Conservation (phyloP, 202 grass and related monocot genomes). For the Elaeis oleifera region DNA sequence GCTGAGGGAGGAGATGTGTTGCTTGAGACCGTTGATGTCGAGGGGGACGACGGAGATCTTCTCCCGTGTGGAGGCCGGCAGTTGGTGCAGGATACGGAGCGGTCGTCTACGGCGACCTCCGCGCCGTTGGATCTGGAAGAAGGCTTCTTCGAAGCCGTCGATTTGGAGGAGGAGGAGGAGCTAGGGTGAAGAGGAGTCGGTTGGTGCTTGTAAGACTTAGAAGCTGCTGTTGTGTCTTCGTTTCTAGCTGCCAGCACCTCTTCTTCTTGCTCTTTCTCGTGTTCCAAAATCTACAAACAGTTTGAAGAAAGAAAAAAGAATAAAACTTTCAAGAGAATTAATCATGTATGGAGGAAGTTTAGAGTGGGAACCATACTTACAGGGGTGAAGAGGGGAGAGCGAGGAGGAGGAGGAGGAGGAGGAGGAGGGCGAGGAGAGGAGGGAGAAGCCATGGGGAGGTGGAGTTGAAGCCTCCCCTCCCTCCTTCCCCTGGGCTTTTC, state of each 20-base stretch:
- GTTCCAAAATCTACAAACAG: constrained; percentile 24
- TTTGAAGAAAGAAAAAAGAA: too few species aligned
- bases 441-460: not conserved
- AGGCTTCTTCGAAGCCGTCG: not conserved
- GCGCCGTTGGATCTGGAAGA: not conserved
- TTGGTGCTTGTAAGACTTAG: constrained; percentile 40
- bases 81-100: constrained; percentile 60
- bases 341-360: too few species aligned
- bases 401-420: not conserved
- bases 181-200: constrained; percentile 62
- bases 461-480: too few species aligned
- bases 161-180: constrained; percentile 21
- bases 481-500: too few species aligned
- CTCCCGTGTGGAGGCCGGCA: constrained; percentile 58
- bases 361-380: not conserved
- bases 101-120: constrained; percentile 26
- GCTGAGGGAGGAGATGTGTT: constrained; percentile 4
- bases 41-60: constrained; percentile 36
- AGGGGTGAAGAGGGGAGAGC: not conserved
- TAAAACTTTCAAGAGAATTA: too few species aligned
- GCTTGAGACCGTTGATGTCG: constrained; percentile 10
- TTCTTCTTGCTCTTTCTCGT: constrained; percentile 15
- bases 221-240: not conserved
- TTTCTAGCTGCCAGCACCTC: not conserved
- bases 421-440: not conserved